These are phyloP conservation scores for Pachysandra terminalis DNA, from an alignment of 164 flowering plant species.

Conservation along the genomic window DNA sequence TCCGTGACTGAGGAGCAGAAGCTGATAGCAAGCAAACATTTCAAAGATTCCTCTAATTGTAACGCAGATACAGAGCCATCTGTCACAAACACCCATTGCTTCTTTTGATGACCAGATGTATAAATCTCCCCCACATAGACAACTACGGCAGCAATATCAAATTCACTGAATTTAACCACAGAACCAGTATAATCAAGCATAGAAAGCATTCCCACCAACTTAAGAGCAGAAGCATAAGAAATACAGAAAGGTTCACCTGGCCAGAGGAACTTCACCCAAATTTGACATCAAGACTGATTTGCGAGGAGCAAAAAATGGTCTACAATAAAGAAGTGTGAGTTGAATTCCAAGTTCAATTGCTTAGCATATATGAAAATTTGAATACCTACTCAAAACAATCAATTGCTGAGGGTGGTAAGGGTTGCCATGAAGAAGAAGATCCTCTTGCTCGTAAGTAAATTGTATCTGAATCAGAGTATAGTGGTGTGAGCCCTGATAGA, in stretches of 20 bases:
- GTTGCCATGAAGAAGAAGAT: conserved; percentile 57
- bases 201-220: conserved; percentile 1
- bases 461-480: conserved; percentile 46
- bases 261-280: conserved; percentile 72
- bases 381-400: conserved; percentile 59
- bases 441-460: conserved; percentile 79
- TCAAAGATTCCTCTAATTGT: conserved; percentile 31
- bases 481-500: conserved; percentile 60
- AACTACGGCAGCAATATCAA: conserved; percentile 77
- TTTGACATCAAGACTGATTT: conserved; percentile 48
- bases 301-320: conserved; percentile 82
- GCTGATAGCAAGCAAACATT: conserved; percentile 75
- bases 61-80: conserved; percentile 50
- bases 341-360: conserved; percentile 9
- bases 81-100: conserved; percentile 91
- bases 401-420: conserved; percentile 36
- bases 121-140: conserved; percentile 75
- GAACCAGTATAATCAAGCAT: conserved; percentile 14
- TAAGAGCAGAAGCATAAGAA: conserved; percentile 11
- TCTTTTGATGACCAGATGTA: conserved; percentile 52
- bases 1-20: conserved; percentile 50
- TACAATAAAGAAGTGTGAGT: conserved; percentile 23
- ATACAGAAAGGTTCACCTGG: conserved; percentile 46
- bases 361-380: conserved; percentile 1
- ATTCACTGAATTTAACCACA: conserved; percentile 55